A percentile compares a stretch with the other conserved stretches of the same genome.
Conservation (phyloP, 2,329 filamentous ascomycete species). For the Penicillium brasilianum region DNA sequence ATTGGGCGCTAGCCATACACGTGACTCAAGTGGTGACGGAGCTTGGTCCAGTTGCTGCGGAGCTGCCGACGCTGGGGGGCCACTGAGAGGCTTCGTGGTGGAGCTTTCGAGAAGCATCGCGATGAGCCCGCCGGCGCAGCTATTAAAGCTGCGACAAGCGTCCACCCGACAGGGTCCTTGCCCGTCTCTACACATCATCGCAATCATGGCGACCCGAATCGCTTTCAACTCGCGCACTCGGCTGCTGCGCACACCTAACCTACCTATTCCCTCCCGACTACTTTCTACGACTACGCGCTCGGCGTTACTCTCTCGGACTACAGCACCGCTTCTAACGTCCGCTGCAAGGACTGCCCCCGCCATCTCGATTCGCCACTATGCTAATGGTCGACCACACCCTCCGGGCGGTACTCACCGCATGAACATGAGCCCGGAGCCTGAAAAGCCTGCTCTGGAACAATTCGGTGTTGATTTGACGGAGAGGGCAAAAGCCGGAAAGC, state of each 20-base stretch:
- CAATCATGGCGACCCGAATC: conserved; percentile 41
- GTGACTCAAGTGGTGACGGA: conserved; percentile 39
- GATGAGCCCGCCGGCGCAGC: conserved; percentile 18
- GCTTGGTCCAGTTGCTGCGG: conserved; percentile 29
- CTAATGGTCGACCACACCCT: conserved; percentile 73
- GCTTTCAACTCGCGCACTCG: conserved; percentile 36
- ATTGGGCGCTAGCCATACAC: conserved; percentile 29
- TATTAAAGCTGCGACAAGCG: conserved; percentile 17
- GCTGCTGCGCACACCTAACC: conserved; percentile 34
- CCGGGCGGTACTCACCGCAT: conserved; percentile 93
- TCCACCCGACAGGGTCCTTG: neutral
- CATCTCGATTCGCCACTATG: conserved; percentile 52
- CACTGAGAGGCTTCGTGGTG: conserved; percentile 37
- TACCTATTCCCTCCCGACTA: conserved; percentile 28
- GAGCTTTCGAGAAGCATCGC: conserved; percentile 47
- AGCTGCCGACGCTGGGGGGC: conserved; percentile 33
- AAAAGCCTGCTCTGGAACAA: conserved; percentile 88
- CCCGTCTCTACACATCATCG: neutral
- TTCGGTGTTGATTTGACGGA: conserved; percentile 90
- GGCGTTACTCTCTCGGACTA: conserved; percentile 26
- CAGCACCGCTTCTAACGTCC: conserved; percentile 22
- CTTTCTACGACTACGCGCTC: conserved; percentile 28
- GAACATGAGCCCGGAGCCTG: conserved; percentile 75
- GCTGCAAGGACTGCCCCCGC: conserved; percentile 18
- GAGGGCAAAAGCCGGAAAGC: conserved; percentile 81